phyloP scores from a whole-genome alignment of 306 rosid genomes.

The Cucumis hystrix region DNA sequence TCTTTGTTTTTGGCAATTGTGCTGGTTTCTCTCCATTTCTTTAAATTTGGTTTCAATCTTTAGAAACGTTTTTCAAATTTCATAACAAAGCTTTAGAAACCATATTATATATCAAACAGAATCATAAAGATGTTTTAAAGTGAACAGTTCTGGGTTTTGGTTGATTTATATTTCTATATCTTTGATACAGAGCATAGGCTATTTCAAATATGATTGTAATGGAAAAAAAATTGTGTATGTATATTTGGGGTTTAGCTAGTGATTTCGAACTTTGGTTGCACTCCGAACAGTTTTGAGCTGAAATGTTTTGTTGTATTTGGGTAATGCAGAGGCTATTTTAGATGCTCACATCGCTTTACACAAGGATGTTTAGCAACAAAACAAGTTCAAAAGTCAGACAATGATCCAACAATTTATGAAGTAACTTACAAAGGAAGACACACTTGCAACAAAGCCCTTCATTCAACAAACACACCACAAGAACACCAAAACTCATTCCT shows the following conservation, averaged over 20 bases:
- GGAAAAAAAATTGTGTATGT: too few species aligned
- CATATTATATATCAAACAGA: too few species aligned
- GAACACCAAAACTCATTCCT: constrained; percentile 14
- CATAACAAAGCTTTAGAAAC: too few species aligned
- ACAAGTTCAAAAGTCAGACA: constrained; percentile 68
- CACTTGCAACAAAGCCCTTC: constrained; percentile 26
- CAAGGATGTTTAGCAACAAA: constrained; percentile 82
- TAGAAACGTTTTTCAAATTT: too few species aligned
- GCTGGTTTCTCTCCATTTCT: too few species aligned
- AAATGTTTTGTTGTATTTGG: not conserved
- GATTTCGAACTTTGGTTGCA: not conserved
- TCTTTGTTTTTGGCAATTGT: too few species aligned
- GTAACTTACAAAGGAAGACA: constrained; percentile 54
- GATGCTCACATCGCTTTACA: constrained; percentile 55
- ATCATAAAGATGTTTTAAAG: too few species aligned
- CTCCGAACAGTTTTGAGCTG: not conserved
- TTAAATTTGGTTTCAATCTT: too few species aligned
- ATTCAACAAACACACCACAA: not conserved
- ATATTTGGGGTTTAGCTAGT: not conserved
- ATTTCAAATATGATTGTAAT: too few species aligned
- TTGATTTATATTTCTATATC: too few species aligned
- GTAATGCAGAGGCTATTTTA: constrained; percentile 57
- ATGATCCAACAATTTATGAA: constrained; percentile 27
- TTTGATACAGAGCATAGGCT: too few species aligned
- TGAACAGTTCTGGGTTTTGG: not conserved